These are phyloP conservation scores for Borovskyia barvae DNA, from an alignment of 208 protist genomes.

Conservation along the genomic window DNA sequence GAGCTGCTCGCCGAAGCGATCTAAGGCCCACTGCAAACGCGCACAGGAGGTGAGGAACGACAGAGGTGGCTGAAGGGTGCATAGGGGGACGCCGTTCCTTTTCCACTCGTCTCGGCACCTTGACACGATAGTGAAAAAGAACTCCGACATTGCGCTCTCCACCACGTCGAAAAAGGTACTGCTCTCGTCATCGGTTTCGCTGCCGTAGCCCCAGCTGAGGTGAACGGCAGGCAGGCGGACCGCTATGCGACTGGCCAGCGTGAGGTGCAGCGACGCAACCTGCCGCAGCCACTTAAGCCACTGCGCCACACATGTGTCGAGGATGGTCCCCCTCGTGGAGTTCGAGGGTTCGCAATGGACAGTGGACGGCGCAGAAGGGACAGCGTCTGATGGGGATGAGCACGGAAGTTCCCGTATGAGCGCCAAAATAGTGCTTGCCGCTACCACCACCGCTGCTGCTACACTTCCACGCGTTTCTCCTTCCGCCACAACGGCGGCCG, in stretches of 20 bases:
- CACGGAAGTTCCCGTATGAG: too few relatives aligned
- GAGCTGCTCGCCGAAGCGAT: neutral
- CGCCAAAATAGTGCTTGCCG: too few relatives aligned
- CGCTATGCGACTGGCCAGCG: conserved; percentile 2
- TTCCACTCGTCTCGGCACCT: neutral
- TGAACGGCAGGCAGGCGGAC: neutral
- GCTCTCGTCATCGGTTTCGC: neutral
- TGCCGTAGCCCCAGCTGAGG: neutral
- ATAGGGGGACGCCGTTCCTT: neutral
- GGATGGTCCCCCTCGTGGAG: too few relatives aligned
- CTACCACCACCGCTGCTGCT: too few relatives aligned
- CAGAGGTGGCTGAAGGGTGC: conserved; percentile 4
- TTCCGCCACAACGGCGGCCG: too few relatives aligned
- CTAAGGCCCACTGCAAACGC: conserved; percentile 6
- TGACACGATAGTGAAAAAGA: neutral
- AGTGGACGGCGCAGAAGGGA: too few relatives aligned
- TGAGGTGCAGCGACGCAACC: neutral
- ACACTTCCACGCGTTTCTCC: too few relatives aligned
- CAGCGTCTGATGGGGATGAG: too few relatives aligned
- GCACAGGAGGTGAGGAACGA: conserved; percentile 1
- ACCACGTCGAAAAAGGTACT: neutral
- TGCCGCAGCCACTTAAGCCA: neutral
- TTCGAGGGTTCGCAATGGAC: too few relatives aligned
- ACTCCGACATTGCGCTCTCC: neutral
- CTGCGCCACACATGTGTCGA: neutral